Base-by-base conservation (phyloP, 257 asterid species). In the Nemophila menziesii region DNA sequence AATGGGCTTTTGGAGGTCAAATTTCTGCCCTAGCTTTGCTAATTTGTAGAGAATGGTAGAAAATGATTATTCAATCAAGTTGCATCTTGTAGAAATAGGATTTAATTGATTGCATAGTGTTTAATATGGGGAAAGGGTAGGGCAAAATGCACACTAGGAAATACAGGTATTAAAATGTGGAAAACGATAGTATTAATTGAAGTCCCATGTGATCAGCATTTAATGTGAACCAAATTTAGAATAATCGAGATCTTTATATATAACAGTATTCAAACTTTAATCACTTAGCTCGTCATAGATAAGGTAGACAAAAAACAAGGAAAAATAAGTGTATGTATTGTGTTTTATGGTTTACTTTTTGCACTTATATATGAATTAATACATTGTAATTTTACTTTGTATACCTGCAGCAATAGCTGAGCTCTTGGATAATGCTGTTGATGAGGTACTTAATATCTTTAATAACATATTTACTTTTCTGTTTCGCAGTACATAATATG, bases 1-100 rank as follows among this genome's bases (percentile, higher is more conserved):
- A 78, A 60, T 87, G 97, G 97, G 97, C 95, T 2, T 80, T 87
- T 46, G 97, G 97, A 67, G 97, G 97, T 86, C 52, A 49, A 38
- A 1, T 40, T 0, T 40, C 44, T 16, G 13, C 11, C 19, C 20
- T 39, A 8, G 12, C 8, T 18, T 40, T 17, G 17, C 21, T 40
- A 7, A 11, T 18, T 40, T 40, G 17, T 18, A n/a, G n/a, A n/a
- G n/a, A n/a, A n/a, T n/a, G n/a, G n/a, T n/a, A n/a, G n/a, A n/a
- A n/a, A n/a, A n/a, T n/a, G n/a, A n/a, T n/a, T n/a, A n/a, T n/a
- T n/a, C n/a, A n/a, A n/a, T n/a, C n/a, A n/a, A n/a, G n/a, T n/a
- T n/a, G n/a, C n/a, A n/a, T n/a, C n/a, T n/a, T n/a, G n/a, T 24
- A 24, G 33, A 29, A 29, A 29, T 29, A 3, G 8, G 36, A 2